Conservation (phyloP, 352 stramenopile species). For the Globisporangium radiosum region DNA sequence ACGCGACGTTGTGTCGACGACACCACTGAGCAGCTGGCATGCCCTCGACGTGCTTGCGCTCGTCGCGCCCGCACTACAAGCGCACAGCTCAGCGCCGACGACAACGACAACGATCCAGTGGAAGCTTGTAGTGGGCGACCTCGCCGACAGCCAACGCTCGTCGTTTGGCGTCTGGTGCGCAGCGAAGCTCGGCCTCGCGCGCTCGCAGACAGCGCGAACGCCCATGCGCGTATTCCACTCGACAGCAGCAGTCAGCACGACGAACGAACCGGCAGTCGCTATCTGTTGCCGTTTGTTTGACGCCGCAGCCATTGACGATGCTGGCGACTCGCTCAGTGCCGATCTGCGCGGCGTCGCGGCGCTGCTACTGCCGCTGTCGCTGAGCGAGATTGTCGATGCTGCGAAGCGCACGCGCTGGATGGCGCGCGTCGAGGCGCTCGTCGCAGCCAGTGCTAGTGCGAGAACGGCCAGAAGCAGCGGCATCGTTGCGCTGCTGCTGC, state of each 20-base stretch:
- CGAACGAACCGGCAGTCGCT: slow-evolving; percentile 10
- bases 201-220: slow-evolving; percentile 10
- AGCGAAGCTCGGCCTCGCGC: slow-evolving; percentile 30
- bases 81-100: slow-evolving; percentile 11
- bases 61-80: slow-evolving; percentile 21
- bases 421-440: slow-evolving; percentile 26
- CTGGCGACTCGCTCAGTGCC: slow-evolving; percentile 15
- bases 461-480: background rate
- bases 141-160: slow-evolving; percentile 41
- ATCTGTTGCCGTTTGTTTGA: slow-evolving; percentile 65
- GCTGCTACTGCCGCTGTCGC: slow-evolving; percentile 49
- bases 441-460: slow-evolving; percentile 2
- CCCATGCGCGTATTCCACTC: slow-evolving; percentile 17
- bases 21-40: background rate
- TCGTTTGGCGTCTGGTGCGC: slow-evolving; percentile 75
- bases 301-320: slow-evolving; percentile 15
- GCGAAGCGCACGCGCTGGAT: slow-evolving; percentile 32
- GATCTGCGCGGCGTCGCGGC: slow-evolving; percentile 35
- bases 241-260: background rate
- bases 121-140: slow-evolving; percentile 74
- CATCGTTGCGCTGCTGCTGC: slow-evolving; percentile 35
- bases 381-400: slow-evolving; percentile 30
- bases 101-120: slow-evolving; percentile 25
- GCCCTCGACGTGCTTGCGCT: slow-evolving; percentile 28
- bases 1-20: background rate